Evolutionary conservation across 768 basidiomycete genomes (phyloP).

Genomic region (Coprinopsis sp.): DNA sequence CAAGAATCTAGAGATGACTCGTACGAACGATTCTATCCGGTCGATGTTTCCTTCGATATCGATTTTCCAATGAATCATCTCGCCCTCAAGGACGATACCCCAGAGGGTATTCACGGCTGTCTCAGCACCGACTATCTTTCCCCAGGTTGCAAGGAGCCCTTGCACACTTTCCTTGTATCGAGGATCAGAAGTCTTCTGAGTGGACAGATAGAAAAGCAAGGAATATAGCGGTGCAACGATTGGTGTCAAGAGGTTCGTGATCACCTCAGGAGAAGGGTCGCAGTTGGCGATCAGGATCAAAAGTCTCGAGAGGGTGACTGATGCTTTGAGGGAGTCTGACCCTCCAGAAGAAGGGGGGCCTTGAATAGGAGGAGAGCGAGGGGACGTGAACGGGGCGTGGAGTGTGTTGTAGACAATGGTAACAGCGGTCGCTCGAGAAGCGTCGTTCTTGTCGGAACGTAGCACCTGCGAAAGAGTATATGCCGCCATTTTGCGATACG

Average conservation of each 20-base stretch:
- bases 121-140: conserved; percentile 48
- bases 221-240: conserved; percentile 65
- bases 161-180: conserved; percentile 52
- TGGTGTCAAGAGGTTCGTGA: conserved; percentile 61
- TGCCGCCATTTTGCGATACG: conserved; percentile 58
- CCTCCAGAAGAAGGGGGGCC: neutral
- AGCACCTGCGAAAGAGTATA: conserved; percentile 69
- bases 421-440: conserved; percentile 26
- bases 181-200: conserved; percentile 59
- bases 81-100: conserved; percentile 47
- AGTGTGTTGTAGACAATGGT: conserved; percentile 42
- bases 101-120: conserved; percentile 57
- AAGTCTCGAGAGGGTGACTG: conserved; percentile 45
- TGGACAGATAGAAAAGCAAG: conserved; percentile 51
- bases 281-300: conserved; percentile 62
- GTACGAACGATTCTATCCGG: conserved; percentile 39
- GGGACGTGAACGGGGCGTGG: conserved; percentile 46
- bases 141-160: conserved; percentile 72
- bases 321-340: conserved; percentile 23
- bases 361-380: conserved; percentile 5
- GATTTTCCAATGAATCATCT: conserved; percentile 51
- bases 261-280: conserved; percentile 71
- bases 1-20: neutral
- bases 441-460: conserved; percentile 26
- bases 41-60: conserved; percentile 50